phyloP scores from a whole-genome alignment of 2,329 filamentous ascomycete species.

The Nothophoma quercina region DNA sequence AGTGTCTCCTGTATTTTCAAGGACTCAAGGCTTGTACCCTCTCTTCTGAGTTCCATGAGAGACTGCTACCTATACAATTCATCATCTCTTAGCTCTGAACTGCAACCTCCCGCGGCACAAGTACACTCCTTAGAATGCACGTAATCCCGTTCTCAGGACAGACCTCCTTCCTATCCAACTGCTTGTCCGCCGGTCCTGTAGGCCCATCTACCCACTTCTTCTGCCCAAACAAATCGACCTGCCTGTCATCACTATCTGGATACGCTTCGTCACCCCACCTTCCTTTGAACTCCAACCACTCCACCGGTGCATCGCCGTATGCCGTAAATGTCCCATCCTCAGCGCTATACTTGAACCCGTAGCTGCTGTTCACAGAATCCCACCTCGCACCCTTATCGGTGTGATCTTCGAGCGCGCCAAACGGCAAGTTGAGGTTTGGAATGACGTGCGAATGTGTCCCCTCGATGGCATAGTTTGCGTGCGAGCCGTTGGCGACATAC shows the following conservation, averaged over 20 bases:
- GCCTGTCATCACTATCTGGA: slow-evolving; percentile 58
- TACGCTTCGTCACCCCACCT: slow-evolving; percentile 70
- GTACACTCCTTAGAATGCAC: slow-evolving; percentile 55
- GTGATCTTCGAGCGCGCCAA: slow-evolving; percentile 60
- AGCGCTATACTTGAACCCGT: slow-evolving; percentile 62
- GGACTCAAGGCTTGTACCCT: too few species aligned
- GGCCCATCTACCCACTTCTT: slow-evolving; percentile 65
- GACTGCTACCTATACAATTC: too few species aligned
- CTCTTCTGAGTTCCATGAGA: too few species aligned
- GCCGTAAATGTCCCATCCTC: slow-evolving; percentile 54
- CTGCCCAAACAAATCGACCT: slow-evolving; percentile 55
- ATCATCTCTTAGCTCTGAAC: too few species aligned
- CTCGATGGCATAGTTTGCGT: slow-evolving; percentile 69
- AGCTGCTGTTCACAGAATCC: slow-evolving; percentile 66
- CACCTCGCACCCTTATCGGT: slow-evolving; percentile 64
- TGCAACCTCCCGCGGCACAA: slow-evolving; percentile 38
- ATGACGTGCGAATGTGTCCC: slow-evolving; percentile 71
- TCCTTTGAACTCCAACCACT: slow-evolving; percentile 65
- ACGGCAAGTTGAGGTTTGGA: slow-evolving; percentile 66
- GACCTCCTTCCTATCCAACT: slow-evolving; percentile 62
- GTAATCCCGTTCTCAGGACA: slow-evolving; percentile 61
- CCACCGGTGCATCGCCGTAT: slow-evolving; percentile 58
- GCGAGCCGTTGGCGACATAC: slow-evolving; percentile 67
- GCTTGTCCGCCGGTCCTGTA: slow-evolving; percentile 68
- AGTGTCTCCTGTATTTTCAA: too few species aligned